A percentile compares a stretch with the other conserved stretches of the same genome.
Conservation (phyloP, 2,329 filamentous ascomycete species). For the Tricladium varicosporioides region DNA sequence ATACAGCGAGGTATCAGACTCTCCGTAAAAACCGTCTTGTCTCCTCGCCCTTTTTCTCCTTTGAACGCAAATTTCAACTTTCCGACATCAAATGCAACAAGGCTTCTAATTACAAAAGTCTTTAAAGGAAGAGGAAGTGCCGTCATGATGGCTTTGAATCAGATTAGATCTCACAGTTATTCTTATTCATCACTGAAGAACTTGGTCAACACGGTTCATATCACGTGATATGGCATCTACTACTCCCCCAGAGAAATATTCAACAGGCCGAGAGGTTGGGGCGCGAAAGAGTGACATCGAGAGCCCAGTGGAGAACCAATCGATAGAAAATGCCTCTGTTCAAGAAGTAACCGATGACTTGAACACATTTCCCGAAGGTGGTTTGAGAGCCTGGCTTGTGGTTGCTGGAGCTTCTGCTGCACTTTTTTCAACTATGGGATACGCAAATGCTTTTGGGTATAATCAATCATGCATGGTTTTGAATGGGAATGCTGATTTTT, state of each 20-base stretch:
- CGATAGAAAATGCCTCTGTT: background rate
- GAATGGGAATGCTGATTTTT: background rate
- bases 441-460: slow-evolving; percentile 46
- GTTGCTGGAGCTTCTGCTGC: slow-evolving; percentile 42
- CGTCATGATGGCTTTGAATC: too few relatives aligned
- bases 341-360: background rate
- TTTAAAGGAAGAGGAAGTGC: too few relatives aligned
- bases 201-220: too few relatives aligned
- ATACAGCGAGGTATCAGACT: background rate
- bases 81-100: too few relatives aligned
- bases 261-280: too few relatives aligned
- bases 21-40: background rate
- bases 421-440: slow-evolving; percentile 48
- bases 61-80: too few relatives aligned
- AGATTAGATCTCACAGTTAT: too few relatives aligned
- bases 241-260: too few relatives aligned
- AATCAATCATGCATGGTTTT: background rate
- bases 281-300: background rate
- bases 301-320: background rate
- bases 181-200: too few relatives aligned
- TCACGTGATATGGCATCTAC: too few relatives aligned
- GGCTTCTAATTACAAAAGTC: too few relatives aligned
- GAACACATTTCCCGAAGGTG: slow-evolving; percentile 54
- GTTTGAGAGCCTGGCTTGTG: slow-evolving; percentile 53
- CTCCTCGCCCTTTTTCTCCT: too few relatives aligned